A percentile compares a stretch with the other conserved stretches of the same genome.
Conservation (phyloP, 371 early-diverging fungal species). For the Syncephalastrum monosporum region DNA sequence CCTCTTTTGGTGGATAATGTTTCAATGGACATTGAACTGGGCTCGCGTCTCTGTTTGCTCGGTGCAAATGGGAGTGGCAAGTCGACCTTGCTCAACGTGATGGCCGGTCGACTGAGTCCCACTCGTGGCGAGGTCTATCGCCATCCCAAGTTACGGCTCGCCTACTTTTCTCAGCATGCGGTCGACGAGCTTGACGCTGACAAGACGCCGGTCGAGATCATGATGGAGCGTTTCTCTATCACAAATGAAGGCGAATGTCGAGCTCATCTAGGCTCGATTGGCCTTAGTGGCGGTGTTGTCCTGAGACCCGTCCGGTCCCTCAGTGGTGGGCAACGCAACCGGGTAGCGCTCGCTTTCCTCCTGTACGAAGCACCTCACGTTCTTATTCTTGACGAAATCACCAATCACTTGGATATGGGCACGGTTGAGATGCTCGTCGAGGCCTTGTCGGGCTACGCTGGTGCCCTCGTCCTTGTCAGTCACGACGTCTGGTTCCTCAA, state of each 20-base stretch:
- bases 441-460: slow-evolving; percentile 57
- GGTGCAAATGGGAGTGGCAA: slow-evolving; percentile 86
- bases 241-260: slow-evolving; percentile 61
- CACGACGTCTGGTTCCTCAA: slow-evolving; percentile 78
- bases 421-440: slow-evolving; percentile 66
- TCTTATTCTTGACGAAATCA: slow-evolving; percentile 82
- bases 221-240: slow-evolving; percentile 45
- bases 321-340: slow-evolving; percentile 77
- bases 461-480: slow-evolving; percentile 67
- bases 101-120: slow-evolving; percentile 60
- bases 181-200: slow-evolving; percentile 62
- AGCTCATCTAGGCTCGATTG: slow-evolving; percentile 67
- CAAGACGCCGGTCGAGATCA: slow-evolving; percentile 43
- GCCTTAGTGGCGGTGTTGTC: slow-evolving; percentile 60
- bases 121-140: slow-evolving; percentile 57
- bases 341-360: slow-evolving; percentile 72
- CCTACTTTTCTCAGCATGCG: slow-evolving; percentile 83
- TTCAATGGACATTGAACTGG: slow-evolving; percentile 61
- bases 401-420: slow-evolving; percentile 82
- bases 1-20: slow-evolving; percentile 47
- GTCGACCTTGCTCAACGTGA: slow-evolving; percentile 76
- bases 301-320: slow-evolving; percentile 49
- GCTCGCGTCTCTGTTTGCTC: slow-evolving; percentile 66
- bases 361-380: slow-evolving; percentile 71
- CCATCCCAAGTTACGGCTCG: slow-evolving; percentile 61